Percentiles rank a stretch among this genome's conserved stretches.
These are phyloP conservation scores for Staphylotrichum longicolle DNA, from an alignment of 495 filamentous ascomycete species.

Conservation along the genomic window DNA sequence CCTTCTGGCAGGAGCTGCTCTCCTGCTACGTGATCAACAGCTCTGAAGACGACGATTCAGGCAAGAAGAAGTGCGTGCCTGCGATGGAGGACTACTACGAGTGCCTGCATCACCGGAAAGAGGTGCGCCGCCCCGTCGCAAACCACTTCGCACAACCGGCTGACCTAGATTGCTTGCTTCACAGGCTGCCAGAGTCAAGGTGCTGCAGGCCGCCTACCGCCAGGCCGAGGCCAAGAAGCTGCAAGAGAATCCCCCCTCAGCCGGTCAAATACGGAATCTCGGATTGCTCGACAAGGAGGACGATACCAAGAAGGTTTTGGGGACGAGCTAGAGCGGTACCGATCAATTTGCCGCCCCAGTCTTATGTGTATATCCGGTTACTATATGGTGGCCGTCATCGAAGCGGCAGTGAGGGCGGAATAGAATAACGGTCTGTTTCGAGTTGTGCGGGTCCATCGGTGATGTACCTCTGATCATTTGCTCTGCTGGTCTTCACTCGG, in stretches of 20 bases:
- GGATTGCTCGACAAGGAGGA: constrained; percentile 80
- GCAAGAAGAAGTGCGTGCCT: constrained; percentile 87
- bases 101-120: constrained; percentile 96
- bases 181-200: constrained; percentile 73
- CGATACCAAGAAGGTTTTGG: constrained; percentile 65
- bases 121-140: constrained; percentile 56
- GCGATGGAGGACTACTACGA: constrained; percentile 96
- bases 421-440: not conserved
- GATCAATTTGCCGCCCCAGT: constrained; percentile 1
- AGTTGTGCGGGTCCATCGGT: not conserved
- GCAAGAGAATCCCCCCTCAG: constrained; percentile 68
- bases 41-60: constrained; percentile 65
- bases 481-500: too few species aligned
- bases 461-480: too few species aligned
- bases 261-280: constrained; percentile 77
- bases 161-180: constrained; percentile 7
- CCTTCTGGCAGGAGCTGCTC: constrained; percentile 95
- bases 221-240: constrained; percentile 72
- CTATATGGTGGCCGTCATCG: not conserved
- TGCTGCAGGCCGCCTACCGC: constrained; percentile 83
- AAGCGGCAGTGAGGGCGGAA: not conserved
- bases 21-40: constrained; percentile 88
- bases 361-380: constrained; percentile 26
- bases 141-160: constrained; percentile 5
- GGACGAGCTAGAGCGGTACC: constrained; percentile 29